phyloP scores from a whole-genome alignment of 2,329 filamentous ascomycete species.

The Fusarium oxysporum region DNA sequence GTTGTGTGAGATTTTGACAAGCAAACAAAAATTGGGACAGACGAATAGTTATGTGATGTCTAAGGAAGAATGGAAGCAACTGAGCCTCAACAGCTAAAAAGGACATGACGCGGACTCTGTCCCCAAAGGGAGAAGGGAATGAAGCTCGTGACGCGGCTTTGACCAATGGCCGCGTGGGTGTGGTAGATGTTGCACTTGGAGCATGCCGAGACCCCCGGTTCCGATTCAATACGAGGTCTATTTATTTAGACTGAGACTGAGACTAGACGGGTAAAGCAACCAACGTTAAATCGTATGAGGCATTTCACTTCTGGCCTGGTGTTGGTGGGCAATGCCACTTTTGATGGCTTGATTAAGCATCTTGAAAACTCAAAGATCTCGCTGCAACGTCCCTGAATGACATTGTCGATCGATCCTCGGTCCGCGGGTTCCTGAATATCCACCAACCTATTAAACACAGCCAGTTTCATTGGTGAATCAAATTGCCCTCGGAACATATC shows the following conservation, averaged over 20 bases:
- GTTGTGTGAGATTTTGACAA: not conserved
- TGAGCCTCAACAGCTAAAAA: conserved; percentile 15
- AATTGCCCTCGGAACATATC: not conserved
- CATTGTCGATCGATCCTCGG: conserved; percentile 14
- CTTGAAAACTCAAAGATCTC: conserved; percentile 18
- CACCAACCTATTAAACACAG: not conserved
- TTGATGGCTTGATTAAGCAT: conserved; percentile 11
- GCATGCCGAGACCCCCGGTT: conserved; percentile 34
- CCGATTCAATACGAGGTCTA: conserved; percentile 29
- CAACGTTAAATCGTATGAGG: conserved; percentile 12
- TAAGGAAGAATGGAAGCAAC: conserved; percentile 8
- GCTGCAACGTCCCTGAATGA: conserved; percentile 18
- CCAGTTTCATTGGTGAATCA: not conserved
- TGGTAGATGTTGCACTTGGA: conserved; percentile 35
- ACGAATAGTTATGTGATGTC: conserved; percentile 11
- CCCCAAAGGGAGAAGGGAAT: conserved; percentile 21
- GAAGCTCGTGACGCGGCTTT: conserved; percentile 39
- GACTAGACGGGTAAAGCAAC: conserved; percentile 7
- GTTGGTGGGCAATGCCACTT: not conserved
- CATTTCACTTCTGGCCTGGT: conserved; percentile 8
- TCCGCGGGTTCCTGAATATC: conserved; percentile 12
- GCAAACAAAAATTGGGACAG: conserved; percentile 6
- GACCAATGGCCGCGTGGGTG: conserved; percentile 28
- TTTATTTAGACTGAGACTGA: conserved; percentile 4
- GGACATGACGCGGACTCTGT: conserved; percentile 37